phyloP scores from a whole-genome alignment of 2,329 filamentous ascomycete genomes.

The Trichoderma sp. region DNA sequence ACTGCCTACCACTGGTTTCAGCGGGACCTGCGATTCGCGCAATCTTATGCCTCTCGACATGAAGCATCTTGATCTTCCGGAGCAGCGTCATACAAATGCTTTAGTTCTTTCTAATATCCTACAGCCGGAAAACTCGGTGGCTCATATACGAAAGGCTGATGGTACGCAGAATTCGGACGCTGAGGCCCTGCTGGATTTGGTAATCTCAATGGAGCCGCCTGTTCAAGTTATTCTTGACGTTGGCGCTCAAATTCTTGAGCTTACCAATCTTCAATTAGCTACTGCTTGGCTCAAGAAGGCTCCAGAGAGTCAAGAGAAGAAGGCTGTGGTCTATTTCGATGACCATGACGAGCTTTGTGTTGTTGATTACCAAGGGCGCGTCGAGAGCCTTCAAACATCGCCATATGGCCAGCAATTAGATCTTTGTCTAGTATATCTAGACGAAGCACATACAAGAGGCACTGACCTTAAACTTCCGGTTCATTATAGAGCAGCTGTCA shows the following conservation, averaged over 20 bases:
- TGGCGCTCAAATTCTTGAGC: conserved; percentile 67
- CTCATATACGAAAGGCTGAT: conserved; percentile 57
- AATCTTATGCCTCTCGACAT: conserved; percentile 59
- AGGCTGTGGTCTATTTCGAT: conserved; percentile 32
- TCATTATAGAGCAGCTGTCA: conserved; percentile 63
- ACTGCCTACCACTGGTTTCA: conserved; percentile 64
- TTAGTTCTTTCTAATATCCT: conserved; percentile 63
- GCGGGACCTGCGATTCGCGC: conserved; percentile 66
- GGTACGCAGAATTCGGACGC: conserved; percentile 48
- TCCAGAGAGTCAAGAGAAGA: conserved; percentile 35
- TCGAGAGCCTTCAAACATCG: conserved; percentile 57
- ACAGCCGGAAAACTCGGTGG: conserved; percentile 51
- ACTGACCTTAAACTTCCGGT: conserved; percentile 64
- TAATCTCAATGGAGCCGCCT: conserved; percentile 34
- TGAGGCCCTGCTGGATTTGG: neutral
- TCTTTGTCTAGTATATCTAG: conserved; percentile 64
- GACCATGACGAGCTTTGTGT: neutral
- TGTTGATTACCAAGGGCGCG: conserved; percentile 40
- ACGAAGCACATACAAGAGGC: conserved; percentile 69
- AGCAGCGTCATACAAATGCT: conserved; percentile 66
- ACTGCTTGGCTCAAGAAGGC: conserved; percentile 49
- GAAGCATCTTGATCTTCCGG: conserved; percentile 54
- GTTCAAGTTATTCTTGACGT: conserved; percentile 65
- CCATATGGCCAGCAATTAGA: conserved; percentile 58
- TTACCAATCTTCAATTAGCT: conserved; percentile 57